Conservation (phyloP, 352 stramenopile species). For the Pythium phragmiticola region DNA sequence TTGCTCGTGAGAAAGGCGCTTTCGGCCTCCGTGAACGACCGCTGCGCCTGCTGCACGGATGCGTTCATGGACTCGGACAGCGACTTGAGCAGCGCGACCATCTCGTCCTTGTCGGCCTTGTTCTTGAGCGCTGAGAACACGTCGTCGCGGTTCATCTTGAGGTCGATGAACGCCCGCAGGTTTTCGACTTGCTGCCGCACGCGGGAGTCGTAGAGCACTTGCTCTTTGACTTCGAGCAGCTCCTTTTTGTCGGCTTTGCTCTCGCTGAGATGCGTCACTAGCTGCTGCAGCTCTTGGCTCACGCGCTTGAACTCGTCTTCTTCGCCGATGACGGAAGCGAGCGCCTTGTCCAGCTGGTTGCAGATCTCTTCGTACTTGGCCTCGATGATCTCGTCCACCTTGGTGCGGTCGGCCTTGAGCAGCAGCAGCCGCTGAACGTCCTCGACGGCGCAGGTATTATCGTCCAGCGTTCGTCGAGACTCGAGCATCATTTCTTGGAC, state of each 20-base stretch:
- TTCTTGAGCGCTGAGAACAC: conserved; percentile 81
- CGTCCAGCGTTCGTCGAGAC: conserved; percentile 71
- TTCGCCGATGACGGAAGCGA: conserved; percentile 82
- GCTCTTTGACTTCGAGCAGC: conserved; percentile 82
- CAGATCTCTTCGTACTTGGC: conserved; percentile 92
- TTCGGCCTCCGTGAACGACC: conserved; percentile 58
- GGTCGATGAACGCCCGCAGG: conserved; percentile 80
- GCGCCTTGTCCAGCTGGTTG: conserved; percentile 88
- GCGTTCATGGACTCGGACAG: conserved; percentile 85
- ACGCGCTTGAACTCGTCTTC: conserved; percentile 89
- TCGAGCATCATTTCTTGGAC: conserved; percentile 88
- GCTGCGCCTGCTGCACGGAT: conserved; percentile 71
- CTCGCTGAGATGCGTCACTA: conserved; percentile 76
- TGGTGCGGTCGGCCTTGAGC: conserved; percentile 76
- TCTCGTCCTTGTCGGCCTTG: conserved; percentile 87
- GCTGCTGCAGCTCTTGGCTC: conserved; percentile 78
- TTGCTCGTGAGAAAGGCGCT: conserved; percentile 78
- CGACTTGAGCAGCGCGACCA: conserved; percentile 70
- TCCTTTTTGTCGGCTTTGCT: conserved; percentile 87
- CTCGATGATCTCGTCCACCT: conserved; percentile 88
- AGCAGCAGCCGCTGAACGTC: conserved; percentile 78
- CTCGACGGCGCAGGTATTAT: conserved; percentile 84
- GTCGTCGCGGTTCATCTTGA: conserved; percentile 89
- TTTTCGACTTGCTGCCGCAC: conserved; percentile 87
- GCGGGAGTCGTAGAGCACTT: conserved; percentile 85